phyloP scores from a whole-genome alignment of 495 filamentous ascomycete genomes.

The Aspergillus haitiensis region DNA sequence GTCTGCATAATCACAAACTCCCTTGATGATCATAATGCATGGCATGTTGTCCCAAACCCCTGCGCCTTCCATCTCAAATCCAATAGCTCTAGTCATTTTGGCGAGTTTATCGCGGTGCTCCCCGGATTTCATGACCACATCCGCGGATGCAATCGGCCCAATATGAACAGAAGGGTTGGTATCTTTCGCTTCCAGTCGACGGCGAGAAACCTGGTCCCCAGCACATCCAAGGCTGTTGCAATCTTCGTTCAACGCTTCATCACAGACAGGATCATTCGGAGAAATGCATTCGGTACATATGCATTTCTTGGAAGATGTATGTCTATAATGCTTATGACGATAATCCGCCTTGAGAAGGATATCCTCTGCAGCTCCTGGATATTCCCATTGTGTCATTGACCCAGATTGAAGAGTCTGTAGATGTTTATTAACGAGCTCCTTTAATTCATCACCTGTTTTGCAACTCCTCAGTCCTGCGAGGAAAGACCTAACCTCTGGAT shows the following conservation, averaged over 20 bases:
- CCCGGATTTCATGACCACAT: slow-evolving; percentile 27
- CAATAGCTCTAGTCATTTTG: slow-evolving; percentile 18
- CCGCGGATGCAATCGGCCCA: slow-evolving; percentile 29
- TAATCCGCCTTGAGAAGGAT: slow-evolving; percentile 31
- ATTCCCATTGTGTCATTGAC: slow-evolving; percentile 14
- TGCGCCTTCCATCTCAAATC: slow-evolving; percentile 49
- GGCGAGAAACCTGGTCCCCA: background rate
- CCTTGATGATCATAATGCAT: slow-evolving; percentile 38
- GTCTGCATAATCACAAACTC: slow-evolving; percentile 46
- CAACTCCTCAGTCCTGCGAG: slow-evolving; percentile 24
- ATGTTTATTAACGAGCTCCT: slow-evolving; percentile 14
- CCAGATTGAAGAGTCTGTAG: slow-evolving; percentile 3
- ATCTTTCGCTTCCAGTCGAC: background rate
- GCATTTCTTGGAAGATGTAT: background rate
- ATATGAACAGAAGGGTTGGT: slow-evolving; percentile 28
- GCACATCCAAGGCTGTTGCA: slow-evolving; percentile 4
- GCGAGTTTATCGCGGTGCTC: slow-evolving; percentile 22
- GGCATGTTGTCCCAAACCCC: slow-evolving; percentile 40
- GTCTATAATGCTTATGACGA: slow-evolving; percentile 33
- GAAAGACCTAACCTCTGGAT: slow-evolving; percentile 30
- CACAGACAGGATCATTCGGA: background rate
- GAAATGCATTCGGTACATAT: background rate
- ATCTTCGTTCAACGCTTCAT: background rate
- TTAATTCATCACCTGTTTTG: slow-evolving; percentile 16
- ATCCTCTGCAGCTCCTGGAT: slow-evolving; percentile 29